Base-by-base conservation (phyloP, 164 flowering plant genomes). In the Sedum album region DNA sequence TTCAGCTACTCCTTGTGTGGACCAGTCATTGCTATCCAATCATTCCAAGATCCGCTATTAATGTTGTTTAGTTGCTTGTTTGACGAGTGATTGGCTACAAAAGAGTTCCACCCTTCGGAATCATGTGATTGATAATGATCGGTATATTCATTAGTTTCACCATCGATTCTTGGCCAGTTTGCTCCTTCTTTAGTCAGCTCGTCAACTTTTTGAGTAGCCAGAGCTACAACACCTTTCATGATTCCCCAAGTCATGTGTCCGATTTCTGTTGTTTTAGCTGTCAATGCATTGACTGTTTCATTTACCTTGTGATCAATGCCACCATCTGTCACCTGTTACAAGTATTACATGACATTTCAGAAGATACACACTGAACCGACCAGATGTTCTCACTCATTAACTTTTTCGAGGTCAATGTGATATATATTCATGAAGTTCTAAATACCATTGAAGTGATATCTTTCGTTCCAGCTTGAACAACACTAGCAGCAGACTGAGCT, bases 221-320 rank as follows among this genome's bases (percentile, higher is more conserved):
- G 49, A 57, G 99, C 96, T 96, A 94, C 83, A 60, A 95, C 99
- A 18, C 96, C 99, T 74, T 81, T 95, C 97, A 95, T 83, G 31
- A 95, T 77, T 0, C 99, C 99, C 99, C 99, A 95, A 1, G 96
- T 95, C 79, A 67, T 95, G 42, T 87, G 90, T 66, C 99, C 99
- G 66, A 95, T 85, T 72, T 95, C 99, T 11, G 86, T 73, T 61
- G 99, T 95, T 77, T 92, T 95, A 55, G 92, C 77, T 18, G 97
- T 78, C 15, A 95, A 92, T n/a, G 85, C 93, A 74, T 64, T 85
- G 48, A 95, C 99, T 23, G 99, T 95, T 76, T 95, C 99, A 72
- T 92, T 95, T 6, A 95, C 96, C 83, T 84, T 92, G 82, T 84
- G 26, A 78, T 95, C 99, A 72, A 90, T 87, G 44, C 94, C 95